Evolutionary conservation across 768 basidiomycete species (phyloP).

Genomic region (Podaxis sp.): DNA sequence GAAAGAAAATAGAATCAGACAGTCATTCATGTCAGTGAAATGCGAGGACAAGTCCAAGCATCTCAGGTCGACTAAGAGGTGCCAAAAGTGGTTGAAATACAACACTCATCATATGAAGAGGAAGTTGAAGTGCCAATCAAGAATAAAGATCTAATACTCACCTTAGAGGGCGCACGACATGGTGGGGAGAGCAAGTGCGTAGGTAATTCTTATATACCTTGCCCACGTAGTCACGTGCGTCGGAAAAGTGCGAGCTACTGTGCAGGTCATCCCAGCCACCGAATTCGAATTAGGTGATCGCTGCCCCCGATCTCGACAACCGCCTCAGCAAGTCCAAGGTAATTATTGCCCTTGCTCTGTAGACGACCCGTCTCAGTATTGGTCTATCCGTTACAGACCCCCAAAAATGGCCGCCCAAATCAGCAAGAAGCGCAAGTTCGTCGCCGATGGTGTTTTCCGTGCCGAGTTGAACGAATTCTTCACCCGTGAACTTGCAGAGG

Average conservation of each 20-base stretch:
- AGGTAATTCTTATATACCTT: background rate
- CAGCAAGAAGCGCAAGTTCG: slow-evolving; percentile 99
- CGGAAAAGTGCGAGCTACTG: slow-evolving; percentile 29
- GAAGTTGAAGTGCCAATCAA: slow-evolving; percentile 14
- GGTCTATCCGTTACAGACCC: background rate
- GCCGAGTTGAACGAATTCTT: slow-evolving; percentile 99
- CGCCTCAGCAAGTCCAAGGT: slow-evolving; percentile 31
- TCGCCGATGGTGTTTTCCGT: slow-evolving; percentile 98
- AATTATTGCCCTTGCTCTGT: slow-evolving; percentile 1
- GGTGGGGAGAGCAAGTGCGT: too few relatives aligned
- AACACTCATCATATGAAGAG: slow-evolving; percentile 74
- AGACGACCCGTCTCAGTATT: background rate
- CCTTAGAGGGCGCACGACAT: slow-evolving; percentile 16
- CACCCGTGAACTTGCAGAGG: slow-evolving; percentile 95
- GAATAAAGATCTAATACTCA: slow-evolving; percentile 20
- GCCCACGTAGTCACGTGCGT: slow-evolving; percentile 20
- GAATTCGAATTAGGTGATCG: slow-evolving; percentile 23
- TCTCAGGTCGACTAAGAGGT: slow-evolving; percentile 88
- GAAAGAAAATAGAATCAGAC: slow-evolving; percentile 61
- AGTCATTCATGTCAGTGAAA: slow-evolving; percentile 83
- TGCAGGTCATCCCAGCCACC: slow-evolving; percentile 31
- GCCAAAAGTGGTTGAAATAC: slow-evolving; percentile 70
- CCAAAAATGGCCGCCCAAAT: slow-evolving; percentile 79
- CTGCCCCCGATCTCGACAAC: slow-evolving; percentile 23
- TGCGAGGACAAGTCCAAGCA: slow-evolving; percentile 30